These are phyloP conservation scores for Boletus tomentosulus DNA, from an alignment of 768 basidiomycete species.

Conservation along the genomic window DNA sequence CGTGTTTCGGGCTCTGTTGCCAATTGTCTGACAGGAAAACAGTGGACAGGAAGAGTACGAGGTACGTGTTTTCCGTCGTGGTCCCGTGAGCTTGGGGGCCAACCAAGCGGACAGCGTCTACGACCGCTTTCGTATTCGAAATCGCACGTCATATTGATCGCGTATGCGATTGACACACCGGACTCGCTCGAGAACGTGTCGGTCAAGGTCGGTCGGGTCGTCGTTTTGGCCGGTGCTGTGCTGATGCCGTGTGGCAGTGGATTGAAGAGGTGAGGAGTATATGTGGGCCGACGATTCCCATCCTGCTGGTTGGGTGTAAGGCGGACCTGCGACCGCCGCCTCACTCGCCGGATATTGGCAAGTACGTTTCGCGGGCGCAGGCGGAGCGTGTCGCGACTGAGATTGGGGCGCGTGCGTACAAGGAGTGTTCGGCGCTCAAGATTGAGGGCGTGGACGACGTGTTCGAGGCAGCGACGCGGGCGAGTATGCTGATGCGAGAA, in stretches of 20 bases:
- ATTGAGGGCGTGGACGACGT: constrained; percentile 95
- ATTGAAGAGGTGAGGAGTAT: constrained; percentile 97
- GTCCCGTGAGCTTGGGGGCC: no score
- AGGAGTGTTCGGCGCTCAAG: constrained; percentile 88
- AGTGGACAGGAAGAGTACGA: constrained; percentile 99
- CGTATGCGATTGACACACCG: constrained; percentile 92
- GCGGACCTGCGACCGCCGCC: constrained; percentile 77
- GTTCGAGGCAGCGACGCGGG: constrained; percentile 94
- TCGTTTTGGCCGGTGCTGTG: neutral
- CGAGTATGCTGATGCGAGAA: constrained; percentile 94
- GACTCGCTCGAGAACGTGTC: constrained; percentile 96
- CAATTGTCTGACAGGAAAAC: constrained; percentile 1
- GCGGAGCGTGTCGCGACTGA: constrained; percentile 76
- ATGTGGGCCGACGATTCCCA: constrained; percentile 88
- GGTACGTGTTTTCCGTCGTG: constrained; percentile 36
- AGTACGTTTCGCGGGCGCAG: constrained; percentile 71
- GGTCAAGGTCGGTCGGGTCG: constrained; percentile 58
- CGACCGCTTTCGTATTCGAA: constrained; percentile 97
- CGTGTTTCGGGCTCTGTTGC: neutral
- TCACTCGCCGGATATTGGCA: constrained; percentile 41
- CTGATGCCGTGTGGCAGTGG: constrained; percentile 55
- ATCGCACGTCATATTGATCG: constrained; percentile 98
- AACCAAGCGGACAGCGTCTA: constrained; percentile 55
- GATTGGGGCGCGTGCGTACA: constrained; percentile 92
- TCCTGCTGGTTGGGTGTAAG: constrained; percentile 95